Evolutionary conservation across 2,329 filamentous ascomycete species (phyloP), one percentile per base, ranked within the genome.

Genomic region (Parascedosporium putredinis): DNA sequence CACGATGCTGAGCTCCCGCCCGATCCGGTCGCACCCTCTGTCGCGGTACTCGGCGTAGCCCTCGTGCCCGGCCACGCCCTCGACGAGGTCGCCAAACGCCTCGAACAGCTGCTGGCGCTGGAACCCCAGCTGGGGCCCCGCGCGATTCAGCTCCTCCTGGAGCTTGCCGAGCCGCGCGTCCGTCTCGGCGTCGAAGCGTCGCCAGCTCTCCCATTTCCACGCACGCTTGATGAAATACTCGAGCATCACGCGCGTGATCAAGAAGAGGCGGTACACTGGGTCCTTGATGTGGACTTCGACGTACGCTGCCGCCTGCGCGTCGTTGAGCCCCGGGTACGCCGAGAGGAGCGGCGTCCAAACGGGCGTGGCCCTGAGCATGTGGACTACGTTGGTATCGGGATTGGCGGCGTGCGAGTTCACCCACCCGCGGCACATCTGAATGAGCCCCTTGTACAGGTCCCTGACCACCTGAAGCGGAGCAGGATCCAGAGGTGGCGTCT

Each of bases 1-100:
- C 49, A 63, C 60, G 43, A 64, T 61, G 5, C 74, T 61, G 50
- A 77, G 67, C 18, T 75, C 68, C 0, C 67, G 64, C 3, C 73
- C 51, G 49, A 67, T 61, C 48, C 62, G 66, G 40, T 63, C 60
- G 24, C 62, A 53, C 5, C 60, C 58, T 7, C 47, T 43, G 33
- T 49, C 46, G 40, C 53, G 53, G 49, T 55, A 57, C 43, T 47
- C 40, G 20, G 53, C 49, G 49, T 57, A 56, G 27, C 4, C n/a
- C 8, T 16, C 22, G 9, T 20, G 27, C 59, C 60, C 58, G 50
- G 71, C 58, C 49, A 75, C 65, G 22, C 54, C 53, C 47, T 67
- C 64, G 50, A 75, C 56, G 31, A 67, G 58, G 22, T 55, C 54
- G 25, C 66, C 60, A 46, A 67, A 62, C 12, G 62, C 59, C 52